A percentile compares a stretch with the other conserved stretches of the same genome.
Evolutionary conservation across 768 basidiomycete genomes (phyloP).

Genomic region (Calocybe indica): DNA sequence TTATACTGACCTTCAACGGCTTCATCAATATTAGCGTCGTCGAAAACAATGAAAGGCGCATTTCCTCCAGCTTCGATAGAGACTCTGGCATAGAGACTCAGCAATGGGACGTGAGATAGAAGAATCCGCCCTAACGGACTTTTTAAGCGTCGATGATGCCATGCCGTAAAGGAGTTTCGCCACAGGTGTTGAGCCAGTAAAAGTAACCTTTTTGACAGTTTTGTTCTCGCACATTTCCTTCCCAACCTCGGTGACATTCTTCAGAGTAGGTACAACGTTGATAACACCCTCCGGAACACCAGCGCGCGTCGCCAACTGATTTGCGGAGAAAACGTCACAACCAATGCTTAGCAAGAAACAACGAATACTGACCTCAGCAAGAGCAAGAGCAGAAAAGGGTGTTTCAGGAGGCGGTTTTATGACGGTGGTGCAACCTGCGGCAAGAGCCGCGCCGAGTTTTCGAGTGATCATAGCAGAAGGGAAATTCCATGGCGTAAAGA

Average conservation of each 20-base stretch:
- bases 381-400: constrained; percentile 86
- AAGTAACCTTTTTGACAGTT: constrained; percentile 81
- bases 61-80: constrained; percentile 93
- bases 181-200: constrained; percentile 84
- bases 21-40: constrained; percentile 89
- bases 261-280: constrained; percentile 87
- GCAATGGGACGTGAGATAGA: background rate
- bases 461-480: constrained; percentile 92
- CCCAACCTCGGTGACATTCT: constrained; percentile 82
- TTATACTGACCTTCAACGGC: constrained; percentile 70
- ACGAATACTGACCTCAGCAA: constrained; percentile 67
- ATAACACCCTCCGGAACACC: constrained; percentile 94
- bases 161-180: constrained; percentile 72
- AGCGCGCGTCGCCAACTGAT: constrained; percentile 76
- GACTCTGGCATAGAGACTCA: constrained; percentile 24
- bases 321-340: background rate
- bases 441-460: constrained; percentile 85
- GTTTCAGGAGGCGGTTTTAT: constrained; percentile 95
- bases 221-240: constrained; percentile 92
- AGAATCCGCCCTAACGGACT: constrained; percentile 36
- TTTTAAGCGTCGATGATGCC: constrained; percentile 76
- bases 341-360: background rate
- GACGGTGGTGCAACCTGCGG: constrained; percentile 94
- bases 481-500: constrained; percentile 89
- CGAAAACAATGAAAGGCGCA: constrained; percentile 94